Percentiles rank a stretch among this genome's conserved stretches.
These are phyloP conservation scores for Nothophaeocryptopus gaeumannii DNA, from an alignment of 2,329 filamentous ascomycete genomes.

Conservation along the genomic window DNA sequence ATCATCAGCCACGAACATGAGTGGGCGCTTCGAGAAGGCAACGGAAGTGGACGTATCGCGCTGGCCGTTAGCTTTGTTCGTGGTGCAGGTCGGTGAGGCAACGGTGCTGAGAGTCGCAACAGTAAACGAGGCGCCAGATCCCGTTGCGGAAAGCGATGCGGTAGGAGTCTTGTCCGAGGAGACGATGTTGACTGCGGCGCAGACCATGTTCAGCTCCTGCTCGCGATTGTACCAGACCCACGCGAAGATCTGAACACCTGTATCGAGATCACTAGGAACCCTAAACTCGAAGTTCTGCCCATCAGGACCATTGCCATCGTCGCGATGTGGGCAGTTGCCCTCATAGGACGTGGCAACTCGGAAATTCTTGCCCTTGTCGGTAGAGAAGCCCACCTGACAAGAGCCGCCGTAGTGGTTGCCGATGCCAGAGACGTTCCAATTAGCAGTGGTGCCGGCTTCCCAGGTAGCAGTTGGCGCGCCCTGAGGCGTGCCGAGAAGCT, in stretches of 20 bases:
- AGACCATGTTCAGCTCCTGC: slow-evolving; percentile 47
- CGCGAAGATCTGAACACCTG: slow-evolving; percentile 43
- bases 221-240: slow-evolving; percentile 52
- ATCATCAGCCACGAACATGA: slow-evolving; percentile 43
- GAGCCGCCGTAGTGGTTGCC: slow-evolving; percentile 48
- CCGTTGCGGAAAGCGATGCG: slow-evolving; percentile 9
- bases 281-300: slow-evolving; percentile 47
- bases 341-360: slow-evolving; percentile 46
- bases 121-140: slow-evolving; percentile 25
- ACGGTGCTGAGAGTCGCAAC: slow-evolving; percentile 12
- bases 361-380: slow-evolving; percentile 45
- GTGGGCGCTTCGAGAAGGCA: slow-evolving; percentile 39
- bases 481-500: slow-evolving; percentile 44
- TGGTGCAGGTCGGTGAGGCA: slow-evolving; percentile 3
- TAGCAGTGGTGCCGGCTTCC: slow-evolving; percentile 42
- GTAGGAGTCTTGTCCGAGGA: slow-evolving; percentile 9
- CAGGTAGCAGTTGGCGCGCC: slow-evolving; percentile 45
- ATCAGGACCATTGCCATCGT: slow-evolving; percentile 37
- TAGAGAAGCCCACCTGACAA: slow-evolving; percentile 46
- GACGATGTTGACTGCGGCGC: slow-evolving; percentile 45
- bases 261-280: slow-evolving; percentile 43
- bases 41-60: slow-evolving; percentile 15
- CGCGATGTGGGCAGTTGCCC: slow-evolving; percentile 47
- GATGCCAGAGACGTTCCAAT: slow-evolving; percentile 39
- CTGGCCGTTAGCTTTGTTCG: not conserved